Conservation (phyloP, 2,329 filamentous ascomycete genomes). For the Sclerotinia glacialis region DNA sequence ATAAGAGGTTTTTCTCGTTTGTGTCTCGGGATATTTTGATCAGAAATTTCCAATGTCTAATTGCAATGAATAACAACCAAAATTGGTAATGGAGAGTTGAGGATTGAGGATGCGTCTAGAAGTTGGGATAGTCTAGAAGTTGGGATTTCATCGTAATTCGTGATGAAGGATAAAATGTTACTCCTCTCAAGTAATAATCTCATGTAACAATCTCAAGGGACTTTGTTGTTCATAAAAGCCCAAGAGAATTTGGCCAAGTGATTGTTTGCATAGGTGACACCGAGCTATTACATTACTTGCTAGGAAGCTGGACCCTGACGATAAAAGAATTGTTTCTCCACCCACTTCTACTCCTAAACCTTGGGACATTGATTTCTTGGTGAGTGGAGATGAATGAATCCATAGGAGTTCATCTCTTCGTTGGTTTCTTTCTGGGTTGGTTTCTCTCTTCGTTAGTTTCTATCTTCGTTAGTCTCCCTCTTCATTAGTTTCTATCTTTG, state of each 20-base stretch:
- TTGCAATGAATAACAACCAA: background rate
- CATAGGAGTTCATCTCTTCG: no score
- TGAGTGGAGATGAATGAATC: constrained; percentile 9
- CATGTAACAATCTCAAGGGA: no score
- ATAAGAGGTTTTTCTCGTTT: background rate
- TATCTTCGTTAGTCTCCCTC: no score
- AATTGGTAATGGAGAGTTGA: no score
- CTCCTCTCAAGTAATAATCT: no score
- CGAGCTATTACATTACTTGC: background rate
- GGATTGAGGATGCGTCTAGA: no score
- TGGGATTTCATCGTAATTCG: no score
- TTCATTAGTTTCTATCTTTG: no score
- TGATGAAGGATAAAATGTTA: no score
- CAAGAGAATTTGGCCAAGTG: background rate
- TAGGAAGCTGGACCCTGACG: background rate
- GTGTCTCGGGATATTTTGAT: background rate
- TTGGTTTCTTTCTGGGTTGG: no score
- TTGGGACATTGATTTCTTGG: constrained; percentile 8
- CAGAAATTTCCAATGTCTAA: background rate
- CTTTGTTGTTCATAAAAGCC: background rate
- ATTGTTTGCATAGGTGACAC: background rate
- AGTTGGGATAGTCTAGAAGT: no score
- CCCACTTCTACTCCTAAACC: background rate
- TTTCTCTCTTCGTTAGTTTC: no score
- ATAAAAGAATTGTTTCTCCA: background rate